Evolutionary conservation across 2,329 filamentous ascomycete genomes (phyloP), one percentile per base, ranked within the genome.

Genomic region (Penicillium sp.): DNA sequence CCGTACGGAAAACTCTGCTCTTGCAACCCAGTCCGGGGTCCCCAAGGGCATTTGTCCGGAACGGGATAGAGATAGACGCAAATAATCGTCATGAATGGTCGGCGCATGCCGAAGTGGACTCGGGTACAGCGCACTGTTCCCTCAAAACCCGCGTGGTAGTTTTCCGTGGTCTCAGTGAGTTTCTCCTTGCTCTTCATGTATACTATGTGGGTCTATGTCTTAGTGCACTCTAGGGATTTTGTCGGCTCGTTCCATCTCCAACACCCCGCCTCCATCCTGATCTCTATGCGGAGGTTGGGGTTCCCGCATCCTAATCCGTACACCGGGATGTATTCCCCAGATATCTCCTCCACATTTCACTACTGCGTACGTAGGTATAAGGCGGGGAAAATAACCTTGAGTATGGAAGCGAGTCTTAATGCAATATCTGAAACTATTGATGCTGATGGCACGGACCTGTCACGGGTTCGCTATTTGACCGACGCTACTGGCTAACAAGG

Each of bases 11-110:
- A 14, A 34, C 24, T 20, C 32, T 40, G 14, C 37, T 20, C 27
- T 26, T 20, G 20, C 24, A 43, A 16, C 26, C 32, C 50, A 56
- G 50, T 55, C 54, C 49, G 54, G 54, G 54, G 42, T 36, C 51
- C 51, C 54, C 49, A 35, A 35, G 54, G 52, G 24, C 43, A 47
- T 47, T 49, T 55, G 46, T 26, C 54, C 49, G 49, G 54, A 53
- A 56, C 31, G 32, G 47, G 51, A 44, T 42, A 18, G 32, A 6
- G 10, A 42, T 10, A 24, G 27, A 48, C 46, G 42, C 37, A 38
- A 38, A 45, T 34, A n/a, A 29, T n/a, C 13, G 14, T 18, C 35
- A 41, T 45, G 44, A 48, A 29, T 52, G 48, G 50, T 40, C 50
- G 37, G 31, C 32, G 20, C 22, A 27, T 28, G 47, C 54, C 54